Base-by-base conservation (phyloP, 2,329 filamentous ascomycete species). In the Paecilomyces niveus region DNA sequence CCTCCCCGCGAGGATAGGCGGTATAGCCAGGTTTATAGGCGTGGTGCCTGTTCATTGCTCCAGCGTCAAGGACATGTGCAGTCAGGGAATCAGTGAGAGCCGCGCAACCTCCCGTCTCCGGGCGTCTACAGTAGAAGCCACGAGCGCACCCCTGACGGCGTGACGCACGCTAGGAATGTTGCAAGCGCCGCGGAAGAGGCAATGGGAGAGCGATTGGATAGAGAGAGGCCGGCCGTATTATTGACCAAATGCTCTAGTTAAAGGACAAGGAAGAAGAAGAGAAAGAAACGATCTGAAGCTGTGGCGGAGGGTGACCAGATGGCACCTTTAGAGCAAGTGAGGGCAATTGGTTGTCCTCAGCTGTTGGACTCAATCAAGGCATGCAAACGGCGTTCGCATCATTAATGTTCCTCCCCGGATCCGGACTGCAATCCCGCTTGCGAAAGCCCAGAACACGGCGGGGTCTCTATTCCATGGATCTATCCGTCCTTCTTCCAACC, bases 1-100 rank as follows among this genome's bases (percentile, higher is more conserved):
- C 79, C 68, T 87, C 87, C 61, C 83, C 84, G 63, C 87, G 83
- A 63, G 89, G 88, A 74, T 92, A 92, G 71, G 80, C 80, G 63
- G 78, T 74, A 65, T 82, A 77, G 73, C 91, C 92, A 79, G 94
- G 96, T 63, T 88, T 85, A 76, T 89, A 93, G 74, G 87, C 87
- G 75, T 89, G 83, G 82, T 96, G 90, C 80, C 91, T 86, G 73
- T 93, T 89, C 86, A 94, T 92, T 88, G 89, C 79, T 85, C 72
- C 69, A 56, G 60, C 32, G 54, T 62, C 62, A 64, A 55, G 63
- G 68, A 68, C 73, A 73, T 75, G 65, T 65, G 65, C 66, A 35
- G 52, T 50, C 32, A 18, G 52, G 39, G 55, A 57, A 50, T 54
- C 49, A 29, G 51, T 32, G 54, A 56, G 55, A 33, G 39, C 33